Evolutionary conservation across 116 monocot species (phyloP), one percentile per base, ranked within the genome.

Genomic region (Trichopus zeylanicus): DNA sequence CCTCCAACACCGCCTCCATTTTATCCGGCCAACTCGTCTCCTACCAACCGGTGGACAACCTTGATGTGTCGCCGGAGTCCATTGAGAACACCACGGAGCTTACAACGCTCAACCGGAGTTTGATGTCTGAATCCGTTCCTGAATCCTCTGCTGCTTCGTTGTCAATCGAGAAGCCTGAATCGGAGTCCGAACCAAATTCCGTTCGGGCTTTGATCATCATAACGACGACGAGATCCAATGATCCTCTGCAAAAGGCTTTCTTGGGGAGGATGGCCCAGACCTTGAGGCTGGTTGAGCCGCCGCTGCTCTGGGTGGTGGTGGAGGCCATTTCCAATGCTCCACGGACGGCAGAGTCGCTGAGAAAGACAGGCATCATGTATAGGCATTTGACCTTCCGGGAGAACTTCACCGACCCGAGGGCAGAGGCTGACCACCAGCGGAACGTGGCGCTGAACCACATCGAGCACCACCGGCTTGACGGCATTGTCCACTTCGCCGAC

Each of bases 401-500:
- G 72, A 89, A 86, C 48, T 89, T 86, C 67, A 83, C 86, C 0
- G 83, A 75, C 31, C 58, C 33, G 0, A 53, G 55, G 22, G 68
- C 70, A 3, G 94, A 75, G 65, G 46, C 67, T 11, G 72, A 82
- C 29, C 80, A 83, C 64, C 85, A 89, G 71, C 53, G 83, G 64
- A 86, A 90, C 32, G 61, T 74, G 20, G 95, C 90, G 11, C 72
- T 95, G 33, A 71, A 53, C 12, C 95, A 95, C 64, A 65, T 94
- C 48, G 84, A 81, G 70, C 74, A 65, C 48, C 95, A 95, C 59
- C 73, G 84, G 31, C 75, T 95, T 56, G 63, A 60, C 39, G 95
- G 95, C 22, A 71, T 90, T 49, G 95, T 95, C 29, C 90, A 81
- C 65, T 95, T 95, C 69, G 84, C 95, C 25, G 72, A 62, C n/a